These are phyloP conservation scores for Solanum chmielewskii DNA, from an alignment of 257 asterid species.

Conservation along the genomic window DNA sequence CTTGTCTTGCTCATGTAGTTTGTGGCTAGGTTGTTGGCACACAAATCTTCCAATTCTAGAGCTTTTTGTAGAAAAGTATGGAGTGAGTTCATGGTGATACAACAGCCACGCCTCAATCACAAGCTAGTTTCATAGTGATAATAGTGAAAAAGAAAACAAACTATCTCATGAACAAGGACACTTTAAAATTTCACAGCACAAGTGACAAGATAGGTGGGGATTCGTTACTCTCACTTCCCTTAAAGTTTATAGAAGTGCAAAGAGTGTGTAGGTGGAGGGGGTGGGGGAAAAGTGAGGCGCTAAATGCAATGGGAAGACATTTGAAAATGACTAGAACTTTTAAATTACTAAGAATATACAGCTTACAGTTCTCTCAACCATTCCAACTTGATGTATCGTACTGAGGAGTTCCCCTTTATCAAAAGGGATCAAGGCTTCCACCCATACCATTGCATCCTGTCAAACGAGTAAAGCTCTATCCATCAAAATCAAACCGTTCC, in stretches of 20 bases:
- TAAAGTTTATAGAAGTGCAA: background rate
- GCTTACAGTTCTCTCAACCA: conserved; percentile 80
- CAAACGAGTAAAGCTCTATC: background rate
- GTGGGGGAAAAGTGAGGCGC: background rate
- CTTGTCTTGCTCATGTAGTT: background rate
- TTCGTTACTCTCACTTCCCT: background rate
- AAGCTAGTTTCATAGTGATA: background rate
- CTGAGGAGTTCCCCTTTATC: conserved; percentile 90
- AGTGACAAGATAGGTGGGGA: background rate
- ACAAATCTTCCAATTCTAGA: background rate
- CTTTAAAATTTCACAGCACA: background rate
- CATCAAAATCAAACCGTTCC: background rate
- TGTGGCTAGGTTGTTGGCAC: background rate
- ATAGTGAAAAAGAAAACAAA: background rate
- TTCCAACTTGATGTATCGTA: conserved; percentile 85
- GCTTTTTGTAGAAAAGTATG: background rate
- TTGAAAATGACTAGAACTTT: background rate
- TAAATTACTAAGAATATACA: background rate
- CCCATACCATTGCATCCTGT: conserved; percentile 94
- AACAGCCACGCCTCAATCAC: background rate
- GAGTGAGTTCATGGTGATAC: background rate
- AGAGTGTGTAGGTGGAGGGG: background rate
- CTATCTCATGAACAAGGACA: background rate
- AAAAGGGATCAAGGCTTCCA: conserved; percentile 93
- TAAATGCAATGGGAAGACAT: background rate